phyloP scores from a whole-genome alignment of 805 yeast genomes.

The Metschnikowia chrysomelidarum region DNA sequence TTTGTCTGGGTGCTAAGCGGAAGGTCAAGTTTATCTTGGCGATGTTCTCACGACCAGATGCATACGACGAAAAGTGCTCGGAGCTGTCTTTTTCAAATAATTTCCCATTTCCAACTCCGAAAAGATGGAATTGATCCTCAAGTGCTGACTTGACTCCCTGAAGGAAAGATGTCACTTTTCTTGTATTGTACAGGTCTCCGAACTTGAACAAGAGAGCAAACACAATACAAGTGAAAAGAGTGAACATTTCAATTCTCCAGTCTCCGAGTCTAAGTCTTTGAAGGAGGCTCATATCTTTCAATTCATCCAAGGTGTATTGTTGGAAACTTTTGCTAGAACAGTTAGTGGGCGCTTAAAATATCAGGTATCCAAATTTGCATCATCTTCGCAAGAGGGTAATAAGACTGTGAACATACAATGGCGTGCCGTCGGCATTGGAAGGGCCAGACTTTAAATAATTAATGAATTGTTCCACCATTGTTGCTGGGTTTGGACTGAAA shows the following conservation, averaged over 20 bases:
- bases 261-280: slow-evolving; percentile 61
- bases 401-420: slow-evolving; percentile 16
- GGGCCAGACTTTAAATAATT: slow-evolving; percentile 19
- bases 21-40: slow-evolving; percentile 59
- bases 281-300: slow-evolving; percentile 53
- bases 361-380: neutral
- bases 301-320: slow-evolving; percentile 47
- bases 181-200: slow-evolving; percentile 61
- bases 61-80: slow-evolving; percentile 67
- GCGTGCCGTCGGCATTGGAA: slow-evolving; percentile 19
- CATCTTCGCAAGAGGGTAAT: neutral
- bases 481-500: neutral
- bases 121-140: slow-evolving; percentile 70
- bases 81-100: slow-evolving; percentile 60
- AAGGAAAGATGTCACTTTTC: slow-evolving; percentile 53
- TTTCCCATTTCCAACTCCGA: slow-evolving; percentile 53
- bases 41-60: slow-evolving; percentile 84
- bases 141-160: slow-evolving; percentile 50
- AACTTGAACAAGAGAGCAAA: slow-evolving; percentile 51
- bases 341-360: slow-evolving; percentile 6
- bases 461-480: slow-evolving; percentile 15
- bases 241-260: slow-evolving; percentile 73
- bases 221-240: slow-evolving; percentile 48
- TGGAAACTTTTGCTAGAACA: slow-evolving; percentile 17
- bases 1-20: slow-evolving; percentile 76